A percentile compares a stretch with the other conserved stretches of the same genome.
These are phyloP conservation scores for Funneliformis caledonium DNA, from an alignment of 371 early-diverging fungal species.

Conservation along the genomic window DNA sequence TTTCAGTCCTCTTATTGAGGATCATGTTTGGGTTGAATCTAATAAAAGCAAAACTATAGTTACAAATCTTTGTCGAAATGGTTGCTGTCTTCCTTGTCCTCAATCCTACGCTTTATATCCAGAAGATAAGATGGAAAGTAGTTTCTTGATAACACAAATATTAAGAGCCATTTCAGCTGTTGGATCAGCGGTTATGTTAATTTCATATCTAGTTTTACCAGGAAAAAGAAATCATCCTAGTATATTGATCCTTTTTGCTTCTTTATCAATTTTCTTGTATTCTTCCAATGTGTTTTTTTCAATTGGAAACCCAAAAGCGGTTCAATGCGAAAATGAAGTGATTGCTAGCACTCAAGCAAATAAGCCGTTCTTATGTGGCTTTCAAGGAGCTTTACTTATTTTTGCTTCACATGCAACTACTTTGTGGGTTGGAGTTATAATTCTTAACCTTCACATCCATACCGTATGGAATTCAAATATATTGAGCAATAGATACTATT, in stretches of 20 bases:
- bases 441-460: constrained; percentile 22
- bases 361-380: background rate
- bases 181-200: background rate
- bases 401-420: constrained; percentile 11
- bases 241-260: constrained; percentile 13
- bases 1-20: background rate
- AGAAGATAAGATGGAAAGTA: background rate
- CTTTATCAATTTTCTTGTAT: constrained; percentile 15
- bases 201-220: constrained; percentile 14
- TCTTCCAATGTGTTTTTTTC: constrained; percentile 22
- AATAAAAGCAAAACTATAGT: background rate
- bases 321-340: background rate
- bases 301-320: background rate
- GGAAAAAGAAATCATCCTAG: background rate
- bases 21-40: background rate
- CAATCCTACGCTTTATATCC: constrained; percentile 17
- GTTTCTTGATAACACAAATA: constrained; percentile 9
- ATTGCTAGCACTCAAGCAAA: background rate
- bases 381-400: constrained; percentile 27
- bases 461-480: constrained; percentile 23
- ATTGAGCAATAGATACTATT: background rate
- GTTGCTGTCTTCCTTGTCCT: constrained; percentile 33
- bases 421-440: constrained; percentile 11
- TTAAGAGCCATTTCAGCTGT: background rate
- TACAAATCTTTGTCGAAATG: background rate